phyloP scores from a whole-genome alignment of 2,329 filamentous ascomycete species.

The Diplodia seriata region DNA sequence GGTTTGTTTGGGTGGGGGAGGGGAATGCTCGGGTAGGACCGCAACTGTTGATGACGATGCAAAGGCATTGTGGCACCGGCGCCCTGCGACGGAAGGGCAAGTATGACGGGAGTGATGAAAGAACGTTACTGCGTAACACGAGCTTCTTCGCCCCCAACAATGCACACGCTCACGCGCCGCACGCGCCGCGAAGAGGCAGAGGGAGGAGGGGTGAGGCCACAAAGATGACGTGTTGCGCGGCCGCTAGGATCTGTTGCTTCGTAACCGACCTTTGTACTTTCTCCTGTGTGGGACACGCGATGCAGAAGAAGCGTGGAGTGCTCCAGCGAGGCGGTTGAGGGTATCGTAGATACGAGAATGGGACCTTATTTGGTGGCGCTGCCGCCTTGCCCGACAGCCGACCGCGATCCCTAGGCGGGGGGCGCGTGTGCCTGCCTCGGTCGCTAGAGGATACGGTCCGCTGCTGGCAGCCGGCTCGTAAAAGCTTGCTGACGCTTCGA shows the following conservation, averaged over 20 bases:
- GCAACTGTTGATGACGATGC: neutral
- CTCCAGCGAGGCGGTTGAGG: constrained; percentile 1
- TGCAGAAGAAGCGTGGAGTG: neutral
- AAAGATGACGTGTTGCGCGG: neutral
- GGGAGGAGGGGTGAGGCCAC: neutral
- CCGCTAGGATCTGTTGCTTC: neutral
- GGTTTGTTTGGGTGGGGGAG: neutral
- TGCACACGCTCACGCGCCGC: constrained; percentile 6
- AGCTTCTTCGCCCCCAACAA: constrained; percentile 8
- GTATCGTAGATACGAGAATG: constrained; percentile 15
- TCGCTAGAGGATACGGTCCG: constrained; percentile 29
- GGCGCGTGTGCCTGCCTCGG: constrained; percentile 19
- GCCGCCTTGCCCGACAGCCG: constrained; percentile 13
- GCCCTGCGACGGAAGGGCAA: neutral
- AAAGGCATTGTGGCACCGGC: constrained; percentile 11
- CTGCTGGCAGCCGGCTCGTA: constrained; percentile 20
- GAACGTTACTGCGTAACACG: constrained; percentile 19
- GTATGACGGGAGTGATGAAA: neutral
- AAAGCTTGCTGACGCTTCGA: constrained; percentile 25
- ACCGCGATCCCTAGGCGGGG: constrained; percentile 1
- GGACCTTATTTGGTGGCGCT: constrained; percentile 29
- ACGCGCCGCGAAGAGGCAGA: neutral
- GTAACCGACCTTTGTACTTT: neutral
- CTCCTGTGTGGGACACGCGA: neutral
- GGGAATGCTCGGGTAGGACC: neutral